Base-by-base conservation (phyloP, 2,329 filamentous ascomycete species). In the Neofusicoccum umdonicola region DNA sequence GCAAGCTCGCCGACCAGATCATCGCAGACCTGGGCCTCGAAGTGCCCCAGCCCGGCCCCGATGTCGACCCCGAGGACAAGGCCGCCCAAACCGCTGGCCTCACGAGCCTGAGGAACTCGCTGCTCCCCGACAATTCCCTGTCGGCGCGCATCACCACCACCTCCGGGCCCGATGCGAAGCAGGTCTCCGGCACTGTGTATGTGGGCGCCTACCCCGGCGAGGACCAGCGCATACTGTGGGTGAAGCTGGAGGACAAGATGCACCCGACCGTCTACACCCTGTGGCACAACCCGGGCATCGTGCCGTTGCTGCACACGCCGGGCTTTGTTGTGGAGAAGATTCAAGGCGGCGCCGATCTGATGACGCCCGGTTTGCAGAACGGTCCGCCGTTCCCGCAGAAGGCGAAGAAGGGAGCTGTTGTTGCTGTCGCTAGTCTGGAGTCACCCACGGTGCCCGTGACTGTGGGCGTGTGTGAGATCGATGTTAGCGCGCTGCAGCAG, bases 141-240 rank as follows among this genome's bases (percentile, higher is more conserved):
- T 86, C 85, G 0, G 87, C 87, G 0, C 83, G 85, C 52, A 90
- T 90, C 72, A 88, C 84, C 5, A 90, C 88, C 0, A 89, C 87
- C 0, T 80, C 83, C 19, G 88, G 88, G 0, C 86, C 87, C 0
- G 82, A 89, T 50, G 76, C 88, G 27, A 84, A 83, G 61, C 80
- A 85, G 62, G 84, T 89, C 1, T 84, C 84, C 7, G 88, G 88
- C 8, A 88, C 86, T 0, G 78, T 90, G 2, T 90, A 89, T 70
- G 84, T 88, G 2, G 88, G 88, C 35, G 79, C 81, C 48, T 83
- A 88, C 66, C 72, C 75, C 69, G 78, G 81, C 7, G 80, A 82
- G 60, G 86, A 89, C 60, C 82, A 85, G 68, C 78, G 88, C 31
- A 81, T 89, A 65, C 73, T 90, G 39, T 90, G 88, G 88, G 85